phyloP scores from a whole-genome alignment of 2,329 filamentous ascomycete genomes.

The Huntiella moniliformis region DNA sequence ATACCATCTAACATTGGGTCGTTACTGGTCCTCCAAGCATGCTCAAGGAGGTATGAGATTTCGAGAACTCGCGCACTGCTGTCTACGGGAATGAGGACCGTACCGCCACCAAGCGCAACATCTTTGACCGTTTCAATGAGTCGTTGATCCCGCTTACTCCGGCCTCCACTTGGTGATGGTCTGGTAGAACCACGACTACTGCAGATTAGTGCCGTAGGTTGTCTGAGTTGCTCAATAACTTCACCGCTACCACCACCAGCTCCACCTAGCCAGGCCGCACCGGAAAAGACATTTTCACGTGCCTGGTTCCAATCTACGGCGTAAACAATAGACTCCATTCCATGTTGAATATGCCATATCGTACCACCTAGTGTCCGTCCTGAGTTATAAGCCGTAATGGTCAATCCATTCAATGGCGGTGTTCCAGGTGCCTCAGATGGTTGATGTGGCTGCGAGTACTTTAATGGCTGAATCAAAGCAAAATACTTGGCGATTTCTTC shows the following conservation, averaged over 20 bases:
- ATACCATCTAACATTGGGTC: slow-evolving; percentile 33
- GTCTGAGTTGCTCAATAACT: slow-evolving; percentile 81
- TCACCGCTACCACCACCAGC: slow-evolving; percentile 65
- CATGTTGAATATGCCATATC: slow-evolving; percentile 97
- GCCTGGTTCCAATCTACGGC: slow-evolving; percentile 97
- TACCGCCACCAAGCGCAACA: slow-evolving; percentile 66
- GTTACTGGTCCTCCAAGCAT: slow-evolving; percentile 61
- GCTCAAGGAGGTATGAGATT: slow-evolving; percentile 77
- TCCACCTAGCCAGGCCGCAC: slow-evolving; percentile 82
- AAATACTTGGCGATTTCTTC: slow-evolving; percentile 92
- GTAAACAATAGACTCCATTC: slow-evolving; percentile 90
- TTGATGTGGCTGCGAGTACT: slow-evolving; percentile 93
- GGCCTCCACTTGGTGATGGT: slow-evolving; percentile 49
- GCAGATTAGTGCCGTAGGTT: slow-evolving; percentile 85
- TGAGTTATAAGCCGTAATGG: slow-evolving; percentile 90
- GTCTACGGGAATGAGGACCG: slow-evolving; percentile 82
- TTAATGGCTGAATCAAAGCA: slow-evolving; percentile 71
- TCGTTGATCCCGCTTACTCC: slow-evolving; percentile 67
- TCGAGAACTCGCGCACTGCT: slow-evolving; percentile 90
- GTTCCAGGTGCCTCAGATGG: slow-evolving; percentile 74
- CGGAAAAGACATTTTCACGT: slow-evolving; percentile 84
- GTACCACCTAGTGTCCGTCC: slow-evolving; percentile 91
- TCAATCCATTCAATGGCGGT: slow-evolving; percentile 73
- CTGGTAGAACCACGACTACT: slow-evolving; percentile 66
- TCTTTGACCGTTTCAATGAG: slow-evolving; percentile 65